Base-by-base conservation (phyloP, 192 early-diverging fungal species). In the Endogone sp. region DNA sequence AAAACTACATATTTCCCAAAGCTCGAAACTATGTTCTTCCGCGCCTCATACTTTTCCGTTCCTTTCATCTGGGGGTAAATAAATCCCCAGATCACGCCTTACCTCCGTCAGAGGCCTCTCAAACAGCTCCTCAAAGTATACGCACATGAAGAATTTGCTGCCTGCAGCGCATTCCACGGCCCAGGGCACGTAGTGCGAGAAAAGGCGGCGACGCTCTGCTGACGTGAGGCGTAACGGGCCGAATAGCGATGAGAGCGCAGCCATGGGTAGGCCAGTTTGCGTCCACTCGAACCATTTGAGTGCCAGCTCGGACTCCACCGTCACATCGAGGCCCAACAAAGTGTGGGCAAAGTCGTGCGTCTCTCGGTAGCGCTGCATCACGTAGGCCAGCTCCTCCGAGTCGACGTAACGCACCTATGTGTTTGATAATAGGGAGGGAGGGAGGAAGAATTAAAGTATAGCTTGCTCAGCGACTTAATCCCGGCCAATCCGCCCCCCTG, bases 281-380 rank as follows among this genome's bases (percentile, higher is more conserved):
- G 83, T 84, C 78, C 91, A 89, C 76, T 99, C 97, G 72, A 97
- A 93, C 88, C 92, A 93, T 83, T 99, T 99, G 44, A 99, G 82
- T 4, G 91, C 95, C 63, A 98, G 81, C 83, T 99, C 97, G 31
- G 89, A 93, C 70, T 94, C 92, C 4, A 97, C 91, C 3, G 90
- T 89, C 2, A 91, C 85, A 20, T 77, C 83, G 30, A 98, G 70
- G 55, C 93, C 95, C 26, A 93, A 91, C 25, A 99, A 74, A 1
- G 90, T 88, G 74, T 99, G 97, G 72, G 90, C 96, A 75, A 98
- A 94, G 75, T 99, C 95, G 65, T 97, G 95, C 31, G 91, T 90
- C 82, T 99, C 90, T 24, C 97, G 87, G 71, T 96, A 96, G 71
- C 97, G 82, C 72, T 86, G 84, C 87, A 99, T 91, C 63, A 99